Percentiles rank a stretch among this genome's conserved stretches.
Evolutionary conservation across 2,329 filamentous ascomycete genomes (phyloP).

Genomic region (Monosporascus sp.): DNA sequence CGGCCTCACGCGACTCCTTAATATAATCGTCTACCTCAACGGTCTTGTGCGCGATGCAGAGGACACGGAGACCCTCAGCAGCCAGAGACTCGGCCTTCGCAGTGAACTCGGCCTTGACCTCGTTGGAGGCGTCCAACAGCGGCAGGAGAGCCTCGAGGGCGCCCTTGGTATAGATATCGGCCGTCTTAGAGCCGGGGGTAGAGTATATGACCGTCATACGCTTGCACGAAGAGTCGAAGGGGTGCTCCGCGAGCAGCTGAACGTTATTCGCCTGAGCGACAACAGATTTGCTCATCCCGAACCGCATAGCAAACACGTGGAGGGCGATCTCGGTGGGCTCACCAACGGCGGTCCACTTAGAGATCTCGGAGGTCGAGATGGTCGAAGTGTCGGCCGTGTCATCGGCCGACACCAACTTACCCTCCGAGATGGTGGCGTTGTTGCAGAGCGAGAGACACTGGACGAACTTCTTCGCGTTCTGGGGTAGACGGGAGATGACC

Average conservation of each 20-base stretch:
- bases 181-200: slow-evolving; percentile 27
- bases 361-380: slow-evolving; percentile 38
- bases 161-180: slow-evolving; percentile 51
- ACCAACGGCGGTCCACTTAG: slow-evolving; percentile 54
- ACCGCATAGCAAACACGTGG: slow-evolving; percentile 67
- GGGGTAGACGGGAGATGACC: slow-evolving; percentile 19
- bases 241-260: slow-evolving; percentile 57
- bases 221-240: slow-evolving; percentile 70
- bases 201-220: slow-evolving; percentile 68
- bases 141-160: slow-evolving; percentile 54
- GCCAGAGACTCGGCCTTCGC: slow-evolving; percentile 52
- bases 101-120: slow-evolving; percentile 40
- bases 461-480: slow-evolving; percentile 41
- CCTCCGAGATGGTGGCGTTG: slow-evolving; percentile 45
- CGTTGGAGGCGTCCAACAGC: slow-evolving; percentile 42
- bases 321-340: slow-evolving; percentile 71
- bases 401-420: slow-evolving; percentile 30
- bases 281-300: slow-evolving; percentile 45
- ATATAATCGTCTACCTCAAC: slow-evolving; percentile 32
- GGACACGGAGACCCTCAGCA: slow-evolving; percentile 60
- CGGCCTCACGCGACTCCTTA: slow-evolving; percentile 42
- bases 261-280: slow-evolving; percentile 34
- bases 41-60: slow-evolving; percentile 56
- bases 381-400: slow-evolving; percentile 43
- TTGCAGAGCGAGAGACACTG: slow-evolving; percentile 59